Evolutionary conservation across 2,329 filamentous ascomycete species (phyloP).

Genomic region (Sphaerulina musiva): DNA sequence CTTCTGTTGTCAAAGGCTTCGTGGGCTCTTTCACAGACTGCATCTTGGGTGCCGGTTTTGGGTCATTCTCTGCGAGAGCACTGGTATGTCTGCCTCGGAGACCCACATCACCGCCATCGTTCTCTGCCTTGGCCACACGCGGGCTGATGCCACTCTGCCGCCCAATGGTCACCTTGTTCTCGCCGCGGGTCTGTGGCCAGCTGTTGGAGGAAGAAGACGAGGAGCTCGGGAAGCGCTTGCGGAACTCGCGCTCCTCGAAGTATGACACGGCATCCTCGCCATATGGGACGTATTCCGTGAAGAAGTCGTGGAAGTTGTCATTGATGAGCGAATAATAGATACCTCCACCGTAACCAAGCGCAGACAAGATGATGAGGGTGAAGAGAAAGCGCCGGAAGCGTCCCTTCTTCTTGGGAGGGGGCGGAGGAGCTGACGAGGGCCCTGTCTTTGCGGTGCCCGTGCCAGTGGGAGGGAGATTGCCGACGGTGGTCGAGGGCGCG

Average conservation of each 20-base stretch:
- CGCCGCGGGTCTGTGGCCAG: conserved; percentile 46
- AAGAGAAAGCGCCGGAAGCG: conserved; percentile 71
- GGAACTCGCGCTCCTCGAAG: conserved; percentile 90
- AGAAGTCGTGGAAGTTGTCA: conserved; percentile 99
- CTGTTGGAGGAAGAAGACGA: conserved; percentile 34
- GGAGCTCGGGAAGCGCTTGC: conserved; percentile 67
- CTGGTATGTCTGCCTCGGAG: conserved; percentile 54
- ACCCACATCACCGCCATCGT: conserved; percentile 37
- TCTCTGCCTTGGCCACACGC: conserved; percentile 60
- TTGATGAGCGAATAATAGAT: conserved; percentile 89
- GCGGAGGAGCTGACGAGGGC: conserved; percentile 39
- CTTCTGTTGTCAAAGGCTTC: conserved; percentile 23
- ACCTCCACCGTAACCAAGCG: conserved; percentile 75
- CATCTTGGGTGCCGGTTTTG: conserved; percentile 37
- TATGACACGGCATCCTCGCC: conserved; percentile 93
- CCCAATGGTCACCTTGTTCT: conserved; percentile 72
- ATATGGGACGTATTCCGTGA: conserved; percentile 92
- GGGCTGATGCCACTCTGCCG: conserved; percentile 80
- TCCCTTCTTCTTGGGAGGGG: conserved; percentile 55
- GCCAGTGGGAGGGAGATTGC: conserved; percentile 28
- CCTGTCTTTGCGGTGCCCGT: conserved; percentile 37
- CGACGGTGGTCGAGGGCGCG: conserved; percentile 22
- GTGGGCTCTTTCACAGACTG: conserved; percentile 20
- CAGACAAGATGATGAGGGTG: conserved; percentile 68
- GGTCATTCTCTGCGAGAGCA: conserved; percentile 48